phyloP scores from a whole-genome alignment of 768 basidiomycete genomes.

The Xerocomellus chrysenteron region DNA sequence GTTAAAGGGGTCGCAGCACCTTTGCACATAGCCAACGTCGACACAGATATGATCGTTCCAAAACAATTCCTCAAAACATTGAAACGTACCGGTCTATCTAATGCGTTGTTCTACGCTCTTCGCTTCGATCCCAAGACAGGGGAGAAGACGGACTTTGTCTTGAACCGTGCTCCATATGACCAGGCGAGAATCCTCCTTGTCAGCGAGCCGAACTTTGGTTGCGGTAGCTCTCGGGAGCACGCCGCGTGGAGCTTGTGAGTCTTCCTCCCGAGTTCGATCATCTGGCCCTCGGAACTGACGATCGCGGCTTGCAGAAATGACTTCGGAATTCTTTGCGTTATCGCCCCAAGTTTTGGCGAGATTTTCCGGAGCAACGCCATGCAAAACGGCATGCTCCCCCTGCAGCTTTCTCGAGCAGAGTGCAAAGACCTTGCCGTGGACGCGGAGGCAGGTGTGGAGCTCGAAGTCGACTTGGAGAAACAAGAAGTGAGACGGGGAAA shows the following conservation, averaged over 20 bases:
- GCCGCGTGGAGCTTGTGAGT: conserved; percentile 85
- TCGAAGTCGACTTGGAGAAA: conserved; percentile 85
- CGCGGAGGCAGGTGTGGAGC: conserved; percentile 68
- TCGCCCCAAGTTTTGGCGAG: conserved; percentile 88
- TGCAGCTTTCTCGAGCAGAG: conserved; percentile 65
- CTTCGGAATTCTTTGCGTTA: conserved; percentile 86
- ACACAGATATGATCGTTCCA: conserved; percentile 94
- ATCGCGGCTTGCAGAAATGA: conserved; percentile 54
- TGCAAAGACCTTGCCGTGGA: conserved; percentile 75
- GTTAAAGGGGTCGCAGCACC: conserved; percentile 78
- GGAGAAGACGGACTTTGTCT: conserved; percentile 79
- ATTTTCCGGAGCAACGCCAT: conserved; percentile 88
- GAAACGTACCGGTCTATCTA: conserved; percentile 83
- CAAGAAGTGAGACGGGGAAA: conserved; percentile 73
- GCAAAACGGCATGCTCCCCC: conserved; percentile 92
- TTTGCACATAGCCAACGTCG: conserved; percentile 80
- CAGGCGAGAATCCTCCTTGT: conserved; percentile 78
- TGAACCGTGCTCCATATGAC: conserved; percentile 79
- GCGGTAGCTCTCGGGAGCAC: conserved; percentile 88
- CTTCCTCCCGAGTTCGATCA: background rate
- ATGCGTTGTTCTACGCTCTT: conserved; percentile 80
- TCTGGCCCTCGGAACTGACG: conserved; percentile 1
- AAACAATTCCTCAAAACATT: conserved; percentile 93
- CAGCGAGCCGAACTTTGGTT: conserved; percentile 88
- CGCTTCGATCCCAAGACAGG: conserved; percentile 77